These are phyloP conservation scores for Podaxis rugospora DNA, from an alignment of 768 basidiomycete genomes.

Conservation along the genomic window DNA sequence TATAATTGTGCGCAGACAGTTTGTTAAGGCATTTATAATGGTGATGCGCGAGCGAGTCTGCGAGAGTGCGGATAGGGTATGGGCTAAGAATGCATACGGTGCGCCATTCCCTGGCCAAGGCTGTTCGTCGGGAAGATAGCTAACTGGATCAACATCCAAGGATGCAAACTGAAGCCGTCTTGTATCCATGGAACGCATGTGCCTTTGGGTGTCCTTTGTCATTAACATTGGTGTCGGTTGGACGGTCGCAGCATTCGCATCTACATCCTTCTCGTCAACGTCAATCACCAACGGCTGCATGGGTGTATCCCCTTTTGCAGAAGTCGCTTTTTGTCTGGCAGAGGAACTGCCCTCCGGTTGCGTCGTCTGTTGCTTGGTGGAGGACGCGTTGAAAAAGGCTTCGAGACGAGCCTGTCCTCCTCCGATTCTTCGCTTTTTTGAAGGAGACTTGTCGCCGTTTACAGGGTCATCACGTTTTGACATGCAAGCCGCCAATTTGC, in stretches of 20 bases:
- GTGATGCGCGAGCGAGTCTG: conserved; percentile 68
- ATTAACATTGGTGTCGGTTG: neutral
- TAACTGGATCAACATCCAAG: conserved; percentile 46
- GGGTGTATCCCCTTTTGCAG: neutral
- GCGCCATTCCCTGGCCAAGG: conserved; percentile 41
- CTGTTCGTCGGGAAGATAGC: conserved; percentile 37
- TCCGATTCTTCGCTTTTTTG: conserved; percentile 5
- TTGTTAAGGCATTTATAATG: conserved; percentile 68
- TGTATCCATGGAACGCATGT: neutral
- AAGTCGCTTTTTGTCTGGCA: neutral
- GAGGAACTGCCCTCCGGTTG: neutral
- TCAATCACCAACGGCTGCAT: conserved; percentile 2
- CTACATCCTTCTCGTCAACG: neutral
- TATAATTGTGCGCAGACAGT: conserved; percentile 67
- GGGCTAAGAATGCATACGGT: conserved; percentile 71
- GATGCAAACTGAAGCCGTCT: conserved; percentile 20
- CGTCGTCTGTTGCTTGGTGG: neutral
- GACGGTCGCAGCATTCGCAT: neutral
- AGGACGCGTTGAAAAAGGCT: conserved; percentile 2
- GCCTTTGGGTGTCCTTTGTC: neutral
- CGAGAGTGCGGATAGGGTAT: conserved; percentile 55
- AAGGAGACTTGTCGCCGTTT: neutral
- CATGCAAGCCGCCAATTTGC: neutral
- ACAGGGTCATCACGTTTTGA: neutral
- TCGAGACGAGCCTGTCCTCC: conserved; percentile 6